Conservation (phyloP, 768 basidiomycete species). For the Hypholoma fasciculare region DNA sequence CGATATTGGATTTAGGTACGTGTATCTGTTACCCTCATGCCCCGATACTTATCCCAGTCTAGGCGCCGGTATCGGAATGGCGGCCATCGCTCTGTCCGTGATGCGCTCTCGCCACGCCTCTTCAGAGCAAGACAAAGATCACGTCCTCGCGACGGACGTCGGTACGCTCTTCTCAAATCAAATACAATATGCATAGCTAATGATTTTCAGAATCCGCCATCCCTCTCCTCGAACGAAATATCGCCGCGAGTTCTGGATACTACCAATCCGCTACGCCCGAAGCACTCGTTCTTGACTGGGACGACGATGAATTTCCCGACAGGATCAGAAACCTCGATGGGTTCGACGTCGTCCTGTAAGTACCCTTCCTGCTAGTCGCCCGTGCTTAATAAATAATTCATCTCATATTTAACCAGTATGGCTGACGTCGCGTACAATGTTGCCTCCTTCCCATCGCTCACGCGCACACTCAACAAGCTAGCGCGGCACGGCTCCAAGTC, state of each 20-base stretch:
- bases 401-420: constrained; percentile 42
- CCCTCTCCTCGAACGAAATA: constrained; percentile 74
- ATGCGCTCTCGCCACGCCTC: constrained; percentile 40
- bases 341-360: constrained; percentile 73
- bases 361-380: constrained; percentile 11
- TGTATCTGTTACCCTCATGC: background rate
- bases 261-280: constrained; percentile 31
- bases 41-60: background rate
- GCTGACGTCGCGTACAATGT: constrained; percentile 95
- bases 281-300: constrained; percentile 72
- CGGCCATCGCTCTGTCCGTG: constrained; percentile 64
- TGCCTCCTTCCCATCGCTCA: constrained; percentile 74
- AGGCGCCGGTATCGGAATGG: constrained; percentile 89
- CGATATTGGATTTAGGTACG: constrained; percentile 73
- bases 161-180: constrained; percentile 40
- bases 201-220: constrained; percentile 69
- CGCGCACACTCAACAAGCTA: constrained; percentile 70
- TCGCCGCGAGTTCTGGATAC: constrained; percentile 42
- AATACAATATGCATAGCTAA: background rate
- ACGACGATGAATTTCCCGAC: constrained; percentile 53
- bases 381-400: too few relatives aligned
- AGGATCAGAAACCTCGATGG: constrained; percentile 36
- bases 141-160: constrained; percentile 62
- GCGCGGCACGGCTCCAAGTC: constrained; percentile 88
- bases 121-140: constrained; percentile 9